Conservation (phyloP, 768 basidiomycete genomes). For the Kwoniella mangroviensis region DNA sequence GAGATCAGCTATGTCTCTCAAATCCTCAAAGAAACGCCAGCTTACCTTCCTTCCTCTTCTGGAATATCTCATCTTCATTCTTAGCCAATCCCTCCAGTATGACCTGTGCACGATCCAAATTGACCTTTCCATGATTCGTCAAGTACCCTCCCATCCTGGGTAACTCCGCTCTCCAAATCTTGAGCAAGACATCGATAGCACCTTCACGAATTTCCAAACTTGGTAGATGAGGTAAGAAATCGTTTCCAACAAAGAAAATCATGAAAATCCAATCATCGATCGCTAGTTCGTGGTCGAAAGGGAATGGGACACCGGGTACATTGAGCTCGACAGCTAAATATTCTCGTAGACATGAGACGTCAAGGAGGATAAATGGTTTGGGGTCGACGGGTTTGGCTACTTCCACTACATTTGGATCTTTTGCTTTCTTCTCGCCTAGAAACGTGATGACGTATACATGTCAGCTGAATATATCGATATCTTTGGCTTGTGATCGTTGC, state of each 20-base stretch:
- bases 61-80: slow-evolving; percentile 94
- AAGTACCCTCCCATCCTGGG: slow-evolving; percentile 97
- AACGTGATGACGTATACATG: not conserved
- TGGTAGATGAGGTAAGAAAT: slow-evolving; percentile 82
- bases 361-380: slow-evolving; percentile 99
- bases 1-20: not conserved
- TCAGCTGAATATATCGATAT: not conserved
- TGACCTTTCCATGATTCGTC: slow-evolving; percentile 88
- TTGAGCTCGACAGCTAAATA: slow-evolving; percentile 96
- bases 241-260: slow-evolving; percentile 99
- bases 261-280: slow-evolving; percentile 99
- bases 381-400: slow-evolving; percentile 68
- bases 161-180: slow-evolving; percentile 92
- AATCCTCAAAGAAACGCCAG: slow-evolving; percentile 38
- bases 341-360: slow-evolving; percentile 92
- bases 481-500: no score
- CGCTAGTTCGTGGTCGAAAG: slow-evolving; percentile 91
- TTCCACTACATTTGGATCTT: slow-evolving; percentile 60
- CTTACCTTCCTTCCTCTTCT: slow-evolving; percentile 86
- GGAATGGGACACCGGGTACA: slow-evolving; percentile 74
- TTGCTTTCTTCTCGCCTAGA: slow-evolving; percentile 65
- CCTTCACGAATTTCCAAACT: slow-evolving; percentile 99
- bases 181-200: slow-evolving; percentile 93
- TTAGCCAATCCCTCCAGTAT: slow-evolving; percentile 94
- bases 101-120: slow-evolving; percentile 82